A percentile compares a stretch with the other conserved stretches of the same genome.
These are phyloP conservation scores for Penicillium turbatum DNA, from an alignment of 495 filamentous ascomycete species.

Conservation along the genomic window DNA sequence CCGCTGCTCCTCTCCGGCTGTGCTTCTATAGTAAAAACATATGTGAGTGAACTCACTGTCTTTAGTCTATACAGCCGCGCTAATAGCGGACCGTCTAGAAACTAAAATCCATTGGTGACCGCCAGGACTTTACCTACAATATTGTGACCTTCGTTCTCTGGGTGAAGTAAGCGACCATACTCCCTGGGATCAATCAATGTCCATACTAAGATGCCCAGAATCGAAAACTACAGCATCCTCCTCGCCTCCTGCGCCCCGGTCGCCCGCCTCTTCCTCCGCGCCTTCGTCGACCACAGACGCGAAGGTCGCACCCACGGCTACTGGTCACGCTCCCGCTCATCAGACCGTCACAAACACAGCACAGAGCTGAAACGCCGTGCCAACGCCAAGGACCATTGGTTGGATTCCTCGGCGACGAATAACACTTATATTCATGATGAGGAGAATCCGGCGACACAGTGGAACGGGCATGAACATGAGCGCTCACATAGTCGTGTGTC, in stretches of 20 bases:
- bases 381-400: conserved; percentile 13
- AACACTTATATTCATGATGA: conserved; percentile 10
- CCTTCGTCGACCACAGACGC: conserved; percentile 22
- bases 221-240: conserved; percentile 38
- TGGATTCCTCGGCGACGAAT: conserved; percentile 14
- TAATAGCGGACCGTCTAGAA: conserved; percentile 14
- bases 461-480: conserved; percentile 12
- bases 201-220: conserved; percentile 16
- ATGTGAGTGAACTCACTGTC: conserved; percentile 18
- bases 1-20: conserved; percentile 31
- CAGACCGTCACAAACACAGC: conserved; percentile 12
- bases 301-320: conserved; percentile 23
- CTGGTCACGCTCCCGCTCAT: conserved; percentile 26
- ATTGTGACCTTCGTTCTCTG: conserved; percentile 36
- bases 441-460: conserved; percentile 10
- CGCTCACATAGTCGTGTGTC: conserved; percentile 18
- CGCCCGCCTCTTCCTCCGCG: conserved; percentile 30
- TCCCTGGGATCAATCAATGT: neutral
- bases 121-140: conserved; percentile 34
- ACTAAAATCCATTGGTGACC: conserved; percentile 28
- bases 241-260: conserved; percentile 33
- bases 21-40: conserved; percentile 38
- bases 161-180: conserved; percentile 28
- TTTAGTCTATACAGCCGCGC: neutral
- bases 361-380: conserved; percentile 18